Base-by-base conservation (phyloP, 1,139 yeast genomes). In the Kodamaea sp. region DNA sequence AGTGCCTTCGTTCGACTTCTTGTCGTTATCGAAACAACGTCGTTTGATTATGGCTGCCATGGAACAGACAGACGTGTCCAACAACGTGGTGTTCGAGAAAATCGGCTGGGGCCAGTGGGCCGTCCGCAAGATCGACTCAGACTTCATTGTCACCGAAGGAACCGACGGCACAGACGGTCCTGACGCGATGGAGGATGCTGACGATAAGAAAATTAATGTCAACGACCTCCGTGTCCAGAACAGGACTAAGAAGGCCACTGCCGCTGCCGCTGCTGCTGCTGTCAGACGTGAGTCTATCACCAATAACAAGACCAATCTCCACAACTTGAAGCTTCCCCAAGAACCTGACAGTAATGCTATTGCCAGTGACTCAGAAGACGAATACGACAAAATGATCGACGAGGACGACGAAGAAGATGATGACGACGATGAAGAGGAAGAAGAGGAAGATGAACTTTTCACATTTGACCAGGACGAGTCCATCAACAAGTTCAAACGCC, bases 21-120 rank as follows among this genome's bases (percentile, higher is more conserved):
- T 90, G 41, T 84, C 95, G 4, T 71, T 88, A 21, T 85, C 95
- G 12, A 90, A 90, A 53, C 97, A 90, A 62, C 76, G 97, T 53
- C 71, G 97, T 41, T 72, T 90, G 40, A 89, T 90, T 24, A 89
- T 89, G 83, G 80, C 89, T 6, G 95, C 92, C 24, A 76, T 90
- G 65, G 96, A 88, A 50, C 74, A 67, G 42, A 50, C 54, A 2
- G 94, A 82, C 54, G 63, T 76, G 5, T 70, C 67, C 18, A 77
- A 82, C 38, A 70, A 73, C 38, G 80, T 81, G 25, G 78, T 84
- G 13, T 90, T 90, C 64, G 96, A 88, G 51, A 90, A 90, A 64
- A 89, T 89, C 26, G 97, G 97, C 16, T 90, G 97, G 97, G 97
- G 97, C 39, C 94, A 92, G 54, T 90, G 97, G 97, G 88, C 90